phyloP scores from a whole-genome alignment of 306 rosid genomes.

The Citrullus amarus region DNA sequence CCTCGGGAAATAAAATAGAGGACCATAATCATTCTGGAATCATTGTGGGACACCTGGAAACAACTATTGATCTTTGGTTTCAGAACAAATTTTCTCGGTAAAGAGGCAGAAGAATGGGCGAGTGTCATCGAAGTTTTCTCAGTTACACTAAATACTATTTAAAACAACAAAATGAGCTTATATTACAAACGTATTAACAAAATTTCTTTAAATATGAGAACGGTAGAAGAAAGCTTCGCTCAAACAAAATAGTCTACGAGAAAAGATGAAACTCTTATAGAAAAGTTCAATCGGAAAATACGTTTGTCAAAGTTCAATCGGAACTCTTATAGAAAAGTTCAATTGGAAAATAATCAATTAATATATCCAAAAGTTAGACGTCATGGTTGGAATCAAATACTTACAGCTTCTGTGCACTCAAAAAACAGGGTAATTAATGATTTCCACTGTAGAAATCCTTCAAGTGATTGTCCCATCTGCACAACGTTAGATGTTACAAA shows the following conservation, averaged over 20 bases:
- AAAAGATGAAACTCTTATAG: background rate
- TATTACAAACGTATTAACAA: background rate
- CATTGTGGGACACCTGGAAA: background rate
- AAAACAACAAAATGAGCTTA: background rate
- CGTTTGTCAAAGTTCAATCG: no score
- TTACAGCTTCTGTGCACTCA: slow-evolving; percentile 84
- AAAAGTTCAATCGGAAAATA: background rate
- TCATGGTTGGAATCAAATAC: slow-evolving; percentile 15
- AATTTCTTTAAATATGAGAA: background rate
- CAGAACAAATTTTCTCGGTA: background rate
- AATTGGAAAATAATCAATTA: background rate
- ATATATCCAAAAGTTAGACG: background rate
- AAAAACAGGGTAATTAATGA: slow-evolving; percentile 67
- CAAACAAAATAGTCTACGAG: background rate
- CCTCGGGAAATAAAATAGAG: background rate
- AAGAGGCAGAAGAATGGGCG: background rate
- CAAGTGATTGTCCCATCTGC: slow-evolving; percentile 96
- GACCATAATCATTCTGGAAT: no score
- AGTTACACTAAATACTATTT: background rate
- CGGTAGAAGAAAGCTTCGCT: background rate
- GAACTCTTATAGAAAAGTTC: background rate
- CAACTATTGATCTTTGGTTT: background rate
- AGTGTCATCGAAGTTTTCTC: background rate
- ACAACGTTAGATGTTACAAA: slow-evolving; percentile 15
- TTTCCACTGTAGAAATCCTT: slow-evolving; percentile 91